These are phyloP conservation scores for Saccharomyces hybrid DNA, from an alignment of 1,139 yeast genomes.

Conservation along the genomic window DNA sequence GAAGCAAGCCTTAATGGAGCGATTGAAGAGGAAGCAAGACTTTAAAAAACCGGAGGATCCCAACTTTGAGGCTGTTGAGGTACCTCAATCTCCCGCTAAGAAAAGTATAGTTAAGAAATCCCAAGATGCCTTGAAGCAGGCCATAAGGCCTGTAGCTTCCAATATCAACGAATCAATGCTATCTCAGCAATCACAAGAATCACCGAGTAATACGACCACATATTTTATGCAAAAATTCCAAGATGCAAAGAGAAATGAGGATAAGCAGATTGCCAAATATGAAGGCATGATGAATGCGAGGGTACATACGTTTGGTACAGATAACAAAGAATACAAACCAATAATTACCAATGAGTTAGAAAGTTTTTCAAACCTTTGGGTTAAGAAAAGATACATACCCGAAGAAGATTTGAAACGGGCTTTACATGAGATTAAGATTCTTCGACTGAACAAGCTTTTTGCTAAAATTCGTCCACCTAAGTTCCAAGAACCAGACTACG, in stretches of 20 bases:
- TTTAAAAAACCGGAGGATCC: constrained; percentile 14
- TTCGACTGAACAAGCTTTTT: constrained; percentile 47
- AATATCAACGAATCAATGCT: background rate
- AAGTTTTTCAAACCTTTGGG: constrained; percentile 31
- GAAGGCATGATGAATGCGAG: constrained; percentile 28
- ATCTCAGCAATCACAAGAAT: constrained; percentile 3
- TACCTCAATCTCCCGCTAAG: constrained; percentile 20
- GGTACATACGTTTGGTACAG: constrained; percentile 32
- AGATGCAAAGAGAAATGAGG: constrained; percentile 19
- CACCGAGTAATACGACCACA: constrained; percentile 19
- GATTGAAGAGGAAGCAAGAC: constrained; percentile 17
- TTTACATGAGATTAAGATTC: constrained; percentile 42
- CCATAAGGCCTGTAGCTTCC: background rate
- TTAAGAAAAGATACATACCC: constrained; percentile 42
- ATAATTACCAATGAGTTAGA: constrained; percentile 32
- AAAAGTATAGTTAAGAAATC: constrained; percentile 2
- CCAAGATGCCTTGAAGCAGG: constrained; percentile 9
- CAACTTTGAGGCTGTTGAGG: constrained; percentile 18
- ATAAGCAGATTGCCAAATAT: constrained; percentile 14
- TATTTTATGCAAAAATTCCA: constrained; percentile 31
- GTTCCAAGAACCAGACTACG: constrained; percentile 34
- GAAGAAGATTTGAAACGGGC: constrained; percentile 31
- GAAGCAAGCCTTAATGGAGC: constrained; percentile 16
- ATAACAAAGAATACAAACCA: constrained; percentile 19
- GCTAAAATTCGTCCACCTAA: constrained; percentile 64